Base-by-base conservation (phyloP, 2,329 filamentous ascomycete species). In the Monilinia fructicola region DNA sequence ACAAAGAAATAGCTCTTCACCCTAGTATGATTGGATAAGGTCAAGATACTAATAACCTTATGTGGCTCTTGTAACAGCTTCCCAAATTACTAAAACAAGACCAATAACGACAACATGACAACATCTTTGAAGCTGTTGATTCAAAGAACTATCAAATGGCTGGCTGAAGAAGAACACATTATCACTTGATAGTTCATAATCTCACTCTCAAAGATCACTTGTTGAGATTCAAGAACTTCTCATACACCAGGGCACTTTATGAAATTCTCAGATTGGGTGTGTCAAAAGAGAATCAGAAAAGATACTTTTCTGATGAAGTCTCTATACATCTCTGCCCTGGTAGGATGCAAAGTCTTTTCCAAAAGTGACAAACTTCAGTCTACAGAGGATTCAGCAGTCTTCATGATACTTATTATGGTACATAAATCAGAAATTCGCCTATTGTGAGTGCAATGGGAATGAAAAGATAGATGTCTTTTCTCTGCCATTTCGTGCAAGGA, bases 371-470 rank as follows among this genome's bases (percentile, higher is more conserved):
- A n/a, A 16, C 2, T 35, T 11, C 21, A 21, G 35, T 12, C 14
- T 31, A 44, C 23, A 21, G 54, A 21, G n/a, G 21, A 46, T 31
- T 48, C 21, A 10, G 10, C 5, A 52, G 9, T 26, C 14, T 35
- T 12, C 21, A 60, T 26, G 44, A 60, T 23, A 60, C 56, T 50
- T 18, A 50, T 60, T 44, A 38, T 50, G 42, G 11, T 28, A 46
- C 7, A 14, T 18, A 35, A n/a, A 44, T 46, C 28, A 10, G 18
- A 7, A 23, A 18, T 44, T 31, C 6, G 18, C 26, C 11, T 59
- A 12, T 35, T 59, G 40, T 59, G 26, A 59, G 26, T 46, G 28
- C 26, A 59, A 31, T 9, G 12, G 26, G 11, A n/a, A 46, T 21
- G 31, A 9, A n/a, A 59, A 42, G 4, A 23, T 23, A 11, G 2